A percentile compares a stretch with the other conserved stretches of the same genome.
phyloP scores from a whole-genome alignment of 495 filamentous ascomycete genomes.

The Xylaria nigripes region DNA sequence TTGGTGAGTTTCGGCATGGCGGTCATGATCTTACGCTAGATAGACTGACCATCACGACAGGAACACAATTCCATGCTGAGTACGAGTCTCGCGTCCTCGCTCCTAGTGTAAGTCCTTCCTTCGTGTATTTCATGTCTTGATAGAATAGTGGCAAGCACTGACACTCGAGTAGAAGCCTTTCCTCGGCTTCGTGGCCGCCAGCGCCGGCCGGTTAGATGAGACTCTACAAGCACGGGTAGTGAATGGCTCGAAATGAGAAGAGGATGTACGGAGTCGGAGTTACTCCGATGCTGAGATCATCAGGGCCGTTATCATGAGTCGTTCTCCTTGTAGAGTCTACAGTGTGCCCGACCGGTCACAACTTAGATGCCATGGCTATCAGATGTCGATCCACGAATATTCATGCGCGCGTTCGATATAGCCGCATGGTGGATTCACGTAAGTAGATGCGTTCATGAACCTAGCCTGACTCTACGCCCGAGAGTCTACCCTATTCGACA shows the following conservation, averaged over 20 bases:
- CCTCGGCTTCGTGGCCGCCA: constrained; percentile 79
- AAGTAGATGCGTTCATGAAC: background rate
- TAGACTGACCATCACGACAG: constrained; percentile 5
- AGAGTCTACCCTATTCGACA: background rate
- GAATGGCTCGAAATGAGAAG: constrained; percentile 6
- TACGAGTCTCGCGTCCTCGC: constrained; percentile 55
- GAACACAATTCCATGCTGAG: constrained; percentile 82
- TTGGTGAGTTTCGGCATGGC: constrained; percentile 40
- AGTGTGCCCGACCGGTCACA: background rate
- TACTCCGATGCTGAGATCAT: background rate
- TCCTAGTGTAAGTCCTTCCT: constrained; percentile 4
- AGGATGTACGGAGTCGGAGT: background rate
- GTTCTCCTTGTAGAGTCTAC: background rate
- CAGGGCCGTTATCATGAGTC: background rate
- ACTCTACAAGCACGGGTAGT: constrained; percentile 19
- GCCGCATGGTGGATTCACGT: constrained; percentile 1
- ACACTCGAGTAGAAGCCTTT: constrained; percentile 38
- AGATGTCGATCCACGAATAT: background rate
- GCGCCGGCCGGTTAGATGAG: constrained; percentile 51
- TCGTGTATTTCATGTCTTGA: background rate
- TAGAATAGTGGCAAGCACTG: background rate
- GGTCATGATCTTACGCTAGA: constrained; percentile 14
- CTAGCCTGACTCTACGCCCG: background rate
- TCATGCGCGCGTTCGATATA: background rate
- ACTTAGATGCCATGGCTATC: background rate